Evolutionary conservation across 768 basidiomycete species (phyloP), one percentile per base, ranked within the genome.

Genomic region (Tubosaeta brunneosetosa): DNA sequence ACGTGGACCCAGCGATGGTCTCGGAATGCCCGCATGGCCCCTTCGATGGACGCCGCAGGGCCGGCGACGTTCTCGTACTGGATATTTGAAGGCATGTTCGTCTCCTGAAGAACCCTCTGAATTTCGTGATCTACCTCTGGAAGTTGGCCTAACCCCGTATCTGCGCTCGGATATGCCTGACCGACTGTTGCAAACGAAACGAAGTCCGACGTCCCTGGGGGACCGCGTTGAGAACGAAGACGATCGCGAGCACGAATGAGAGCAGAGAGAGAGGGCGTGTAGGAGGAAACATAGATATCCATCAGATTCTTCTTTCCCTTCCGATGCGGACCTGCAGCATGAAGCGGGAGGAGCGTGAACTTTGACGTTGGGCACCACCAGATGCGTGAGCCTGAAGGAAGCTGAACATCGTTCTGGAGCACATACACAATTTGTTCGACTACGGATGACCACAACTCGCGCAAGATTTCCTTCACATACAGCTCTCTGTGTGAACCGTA

Each of bases 291-390:
- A 10, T 49, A 49, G 38, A 49, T 3, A 22, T 49, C 37, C 29
- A 41, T 19, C 0, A 49, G n/a, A 12, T 41, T 49, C 17, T 41
- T 40, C 31, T 12, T 1, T 0, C 6, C 3, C 12, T 19, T 34
- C 4, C 25, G 38, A n/a, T 49, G 40, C 1, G 40, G 48, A 19
- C 48, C 48, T 6, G 48, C 48, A 5, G 19, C 40, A 41, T 41
- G 40, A 19, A 41, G 5, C 3, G 40, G 40, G 19, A 40, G 19
- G 2, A 3, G 4, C 27, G 48, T 41, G 40, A 49, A 49, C 9
- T 19, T 41, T 12, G 48, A 38, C 27, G 48, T 32, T 4, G 48
- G 48, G 9, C 48, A 49, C 48, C 48, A 49, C 48, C 48, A 49
- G 27, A 49, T 32, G 3, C 48, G 48, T 4, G 48, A 49, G 40